Percentiles rank a stretch among this genome's conserved stretches.
These are phyloP conservation scores for Suhomyces tanzawaensis DNA, from an alignment of 805 yeast species.

Conservation along the genomic window DNA sequence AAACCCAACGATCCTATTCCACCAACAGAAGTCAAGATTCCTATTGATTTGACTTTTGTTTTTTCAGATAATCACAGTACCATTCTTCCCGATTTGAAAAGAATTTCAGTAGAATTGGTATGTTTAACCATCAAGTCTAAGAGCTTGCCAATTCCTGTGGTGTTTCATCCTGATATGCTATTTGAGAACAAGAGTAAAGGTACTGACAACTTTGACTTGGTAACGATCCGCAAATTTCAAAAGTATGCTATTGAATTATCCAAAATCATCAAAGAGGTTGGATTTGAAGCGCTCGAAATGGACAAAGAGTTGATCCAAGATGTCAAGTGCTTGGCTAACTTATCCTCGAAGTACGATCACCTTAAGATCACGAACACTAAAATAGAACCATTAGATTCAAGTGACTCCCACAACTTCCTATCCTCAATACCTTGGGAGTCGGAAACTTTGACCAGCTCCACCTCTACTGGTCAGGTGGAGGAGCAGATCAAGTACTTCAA, in stretches of 20 bases:
- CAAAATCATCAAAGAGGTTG: conserved; percentile 21
- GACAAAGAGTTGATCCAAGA: conserved; percentile 28
- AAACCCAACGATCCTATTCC: conserved; percentile 6
- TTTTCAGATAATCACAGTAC: conserved; percentile 18
- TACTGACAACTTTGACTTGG: conserved; percentile 29
- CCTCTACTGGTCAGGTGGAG: conserved; percentile 11
- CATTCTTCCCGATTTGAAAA: conserved; percentile 24
- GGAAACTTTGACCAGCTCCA: conserved; percentile 8
- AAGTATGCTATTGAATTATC: conserved; percentile 28
- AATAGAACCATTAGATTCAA: conserved; percentile 11
- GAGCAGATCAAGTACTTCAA: conserved; percentile 18
- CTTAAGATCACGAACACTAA: conserved; percentile 21
- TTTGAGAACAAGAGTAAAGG: conserved; percentile 29
- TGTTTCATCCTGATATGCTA: conserved; percentile 33
- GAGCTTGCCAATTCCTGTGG: conserved; percentile 33
- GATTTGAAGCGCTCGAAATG: conserved; percentile 22
- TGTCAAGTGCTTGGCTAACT: conserved; percentile 31
- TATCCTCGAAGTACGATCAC: conserved; percentile 26
- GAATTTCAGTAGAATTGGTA: conserved; percentile 29
- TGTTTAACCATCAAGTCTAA: conserved; percentile 31
- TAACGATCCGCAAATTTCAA: conserved; percentile 33
- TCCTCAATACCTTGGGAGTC: conserved; percentile 21
- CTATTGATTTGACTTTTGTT: conserved; percentile 28
- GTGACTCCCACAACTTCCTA: conserved; percentile 4
- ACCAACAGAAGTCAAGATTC: conserved; percentile 23